These are phyloP conservation scores for Dianthus caryophyllus DNA, from an alignment of 148 eudicot species.

Conservation along the genomic window DNA sequence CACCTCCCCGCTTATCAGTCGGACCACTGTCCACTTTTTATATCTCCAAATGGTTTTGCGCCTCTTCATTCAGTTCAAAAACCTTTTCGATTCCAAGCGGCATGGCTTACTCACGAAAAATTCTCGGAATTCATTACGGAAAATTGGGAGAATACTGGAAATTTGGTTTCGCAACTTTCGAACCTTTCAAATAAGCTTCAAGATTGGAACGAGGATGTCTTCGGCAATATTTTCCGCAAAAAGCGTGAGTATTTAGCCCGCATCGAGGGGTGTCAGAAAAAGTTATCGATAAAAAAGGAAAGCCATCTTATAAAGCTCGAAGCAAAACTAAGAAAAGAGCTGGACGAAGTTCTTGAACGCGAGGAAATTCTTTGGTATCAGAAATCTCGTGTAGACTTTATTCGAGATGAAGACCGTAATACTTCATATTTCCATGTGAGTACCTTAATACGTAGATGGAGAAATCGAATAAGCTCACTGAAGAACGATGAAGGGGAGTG, in stretches of 20 bases:
- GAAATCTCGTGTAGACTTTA: not conserved
- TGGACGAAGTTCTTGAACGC: not conserved
- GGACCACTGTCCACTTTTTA: slow-evolving; percentile 1
- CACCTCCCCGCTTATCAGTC: not conserved
- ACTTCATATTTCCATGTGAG: not conserved
- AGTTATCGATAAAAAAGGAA: not conserved
- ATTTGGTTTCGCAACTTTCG: not conserved
- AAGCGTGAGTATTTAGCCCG: not conserved
- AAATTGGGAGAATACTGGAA: not conserved
- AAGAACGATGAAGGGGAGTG: not conserved
- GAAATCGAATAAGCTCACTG: not conserved
- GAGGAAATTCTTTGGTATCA: too few species aligned
- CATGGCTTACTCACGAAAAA: not conserved
- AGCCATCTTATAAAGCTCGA: not conserved
- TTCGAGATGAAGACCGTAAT: not conserved
- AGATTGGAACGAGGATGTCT: not conserved
- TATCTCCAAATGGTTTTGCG: not conserved
- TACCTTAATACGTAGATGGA: not conserved
- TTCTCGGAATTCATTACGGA: not conserved
- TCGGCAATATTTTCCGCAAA: not conserved
- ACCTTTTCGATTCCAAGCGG: not conserved
- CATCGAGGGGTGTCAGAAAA: not conserved
- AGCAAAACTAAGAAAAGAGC: not conserved
- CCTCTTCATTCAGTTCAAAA: not conserved
- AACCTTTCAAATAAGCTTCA: not conserved